Evolutionary conservation across 2,329 filamentous ascomycete genomes (phyloP).

Genomic region (Xylariaceae sp.): DNA sequence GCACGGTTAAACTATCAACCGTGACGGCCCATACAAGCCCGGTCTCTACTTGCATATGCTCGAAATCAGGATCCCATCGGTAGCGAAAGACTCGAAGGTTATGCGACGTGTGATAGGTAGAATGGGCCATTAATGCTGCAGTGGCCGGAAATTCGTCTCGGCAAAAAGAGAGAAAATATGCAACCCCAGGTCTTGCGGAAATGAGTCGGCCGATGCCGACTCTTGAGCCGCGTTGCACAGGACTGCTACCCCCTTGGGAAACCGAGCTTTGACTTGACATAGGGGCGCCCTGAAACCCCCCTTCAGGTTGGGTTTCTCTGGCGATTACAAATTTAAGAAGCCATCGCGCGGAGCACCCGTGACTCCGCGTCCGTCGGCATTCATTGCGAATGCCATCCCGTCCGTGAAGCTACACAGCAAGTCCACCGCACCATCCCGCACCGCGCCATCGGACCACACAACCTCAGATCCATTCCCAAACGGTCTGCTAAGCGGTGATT

Average conservation of each 20-base stretch:
- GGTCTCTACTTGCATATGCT: neutral
- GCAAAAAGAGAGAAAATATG: neutral
- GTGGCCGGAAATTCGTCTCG: neutral
- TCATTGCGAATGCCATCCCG: no score
- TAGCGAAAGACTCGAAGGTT: neutral
- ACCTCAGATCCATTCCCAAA: no score
- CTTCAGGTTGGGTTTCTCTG: neutral
- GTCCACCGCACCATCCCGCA: no score
- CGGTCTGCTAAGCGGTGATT: no score
- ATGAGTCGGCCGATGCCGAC: slow-evolving; percentile 3
- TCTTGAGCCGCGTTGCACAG: slow-evolving; percentile 1
- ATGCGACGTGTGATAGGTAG: neutral
- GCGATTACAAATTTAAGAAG: no score
- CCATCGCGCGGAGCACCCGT: no score
- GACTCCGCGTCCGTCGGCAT: no score
- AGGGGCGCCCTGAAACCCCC: neutral
- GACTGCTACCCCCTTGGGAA: neutral
- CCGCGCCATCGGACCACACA: no score
- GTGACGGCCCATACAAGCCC: neutral
- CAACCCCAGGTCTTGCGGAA: neutral
- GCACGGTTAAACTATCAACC: neutral
- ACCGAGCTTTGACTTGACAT: neutral
- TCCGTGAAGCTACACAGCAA: no score
- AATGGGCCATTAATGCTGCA: neutral
- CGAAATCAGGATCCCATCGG: neutral